These are phyloP conservation scores for Sedum album DNA, from an alignment of 164 flowering plant genomes.

Conservation along the genomic window DNA sequence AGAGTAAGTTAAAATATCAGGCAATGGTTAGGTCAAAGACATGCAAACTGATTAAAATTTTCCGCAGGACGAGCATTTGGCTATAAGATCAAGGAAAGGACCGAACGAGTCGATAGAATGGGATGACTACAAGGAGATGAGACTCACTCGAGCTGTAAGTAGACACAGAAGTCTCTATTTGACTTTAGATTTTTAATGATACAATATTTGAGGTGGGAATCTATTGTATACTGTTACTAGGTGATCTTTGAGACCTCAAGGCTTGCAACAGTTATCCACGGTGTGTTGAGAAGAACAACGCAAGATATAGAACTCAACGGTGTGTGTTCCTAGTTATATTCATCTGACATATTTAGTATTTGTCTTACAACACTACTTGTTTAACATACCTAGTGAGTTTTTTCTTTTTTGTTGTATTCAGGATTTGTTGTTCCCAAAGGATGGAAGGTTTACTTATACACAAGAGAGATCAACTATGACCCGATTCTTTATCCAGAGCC, in stretches of 20 bases:
- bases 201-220: background rate
- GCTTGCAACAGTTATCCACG: conserved; percentile 63
- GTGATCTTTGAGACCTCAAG: conserved; percentile 71
- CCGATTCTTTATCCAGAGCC: conserved; percentile 49
- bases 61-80: conserved; percentile 49
- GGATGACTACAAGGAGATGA: conserved; percentile 49
- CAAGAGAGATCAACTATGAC: conserved; percentile 63
- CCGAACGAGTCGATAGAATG: conserved; percentile 47
- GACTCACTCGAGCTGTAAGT: conserved; percentile 61
- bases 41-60: background rate
- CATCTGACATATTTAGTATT: too few relatives aligned
- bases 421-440: conserved; percentile 63
- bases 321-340: conserved; percentile 5
- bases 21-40: background rate
- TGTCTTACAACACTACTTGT: too few relatives aligned
- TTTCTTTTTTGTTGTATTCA: conserved; percentile 10
- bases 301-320: conserved; percentile 67
- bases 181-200: background rate
- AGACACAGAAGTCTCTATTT: background rate
- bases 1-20: conserved; percentile 28
- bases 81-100: conserved; percentile 39
- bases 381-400: too few relatives aligned
- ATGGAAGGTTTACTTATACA: conserved; percentile 69
- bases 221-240: too few relatives aligned
- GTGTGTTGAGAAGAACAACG: conserved; percentile 68